Conservation (phyloP, 805 yeast species). For the Zygosaccharomyces bailii region DNA sequence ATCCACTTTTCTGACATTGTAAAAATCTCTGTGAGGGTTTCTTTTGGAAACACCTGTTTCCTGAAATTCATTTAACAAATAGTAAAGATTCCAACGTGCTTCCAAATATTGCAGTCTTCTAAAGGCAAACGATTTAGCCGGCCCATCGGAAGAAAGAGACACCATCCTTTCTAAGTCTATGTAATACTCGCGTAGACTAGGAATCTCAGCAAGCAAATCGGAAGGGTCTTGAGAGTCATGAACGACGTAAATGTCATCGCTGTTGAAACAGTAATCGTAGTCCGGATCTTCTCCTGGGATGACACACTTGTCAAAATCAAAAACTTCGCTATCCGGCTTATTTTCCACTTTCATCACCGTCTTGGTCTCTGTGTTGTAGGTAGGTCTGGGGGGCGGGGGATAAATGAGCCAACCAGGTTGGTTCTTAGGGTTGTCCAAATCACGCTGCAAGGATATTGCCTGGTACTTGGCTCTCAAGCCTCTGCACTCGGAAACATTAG, state of each 20-base stretch:
- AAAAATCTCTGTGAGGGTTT: slow-evolving; percentile 85
- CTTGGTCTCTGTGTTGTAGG: slow-evolving; percentile 64
- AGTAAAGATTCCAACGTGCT: slow-evolving; percentile 94
- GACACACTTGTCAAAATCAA: slow-evolving; percentile 41
- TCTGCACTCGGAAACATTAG: slow-evolving; percentile 62
- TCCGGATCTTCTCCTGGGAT: slow-evolving; percentile 43
- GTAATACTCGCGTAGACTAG: slow-evolving; percentile 83
- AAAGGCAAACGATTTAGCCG: slow-evolving; percentile 93
- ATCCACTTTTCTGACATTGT: slow-evolving; percentile 43
- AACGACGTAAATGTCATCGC: slow-evolving; percentile 69
- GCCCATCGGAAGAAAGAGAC: slow-evolving; percentile 87
- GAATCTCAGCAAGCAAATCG: slow-evolving; percentile 53
- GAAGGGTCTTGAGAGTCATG: slow-evolving; percentile 36
- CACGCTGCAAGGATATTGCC: slow-evolving; percentile 64
- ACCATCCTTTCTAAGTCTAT: slow-evolving; percentile 72
- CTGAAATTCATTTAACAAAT: slow-evolving; percentile 83
- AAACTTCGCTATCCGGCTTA: slow-evolving; percentile 42
- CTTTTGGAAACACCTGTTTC: slow-evolving; percentile 86
- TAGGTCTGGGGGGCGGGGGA: slow-evolving; percentile 92
- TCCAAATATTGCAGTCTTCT: slow-evolving; percentile 89
- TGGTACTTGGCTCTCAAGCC: slow-evolving; percentile 75
- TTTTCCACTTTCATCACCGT: slow-evolving; percentile 44
- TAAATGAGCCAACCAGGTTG: slow-evolving; percentile 68
- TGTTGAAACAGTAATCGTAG: slow-evolving; percentile 57
- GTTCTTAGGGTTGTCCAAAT: slow-evolving; percentile 83